Base-by-base conservation (phyloP, 1,284 basidiomycete genomes). In the Jaminaea rosea region DNA sequence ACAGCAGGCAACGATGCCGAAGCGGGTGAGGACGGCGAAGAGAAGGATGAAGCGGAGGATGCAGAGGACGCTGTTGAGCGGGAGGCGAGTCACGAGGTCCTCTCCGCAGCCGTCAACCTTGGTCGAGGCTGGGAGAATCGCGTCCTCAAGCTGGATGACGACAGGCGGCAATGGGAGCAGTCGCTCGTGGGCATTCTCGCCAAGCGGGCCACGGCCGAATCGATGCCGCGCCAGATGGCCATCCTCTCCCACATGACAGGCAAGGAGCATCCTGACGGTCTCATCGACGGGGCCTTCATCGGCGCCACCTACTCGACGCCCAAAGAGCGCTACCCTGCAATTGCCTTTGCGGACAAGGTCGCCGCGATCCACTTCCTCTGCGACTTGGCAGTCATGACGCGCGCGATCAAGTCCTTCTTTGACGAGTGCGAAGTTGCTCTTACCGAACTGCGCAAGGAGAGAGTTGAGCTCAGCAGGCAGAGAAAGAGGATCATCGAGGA, bases 371-470 rank as follows among this genome's bases (percentile, higher is more conserved):
- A 82, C 8, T 96, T 93, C 76, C 80, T 98, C 77, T 87, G 86
- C 75, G 87, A 93, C 69, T 76, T 92, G 46, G 90, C 86, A 0
- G 83, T 91, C 26, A 88, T 90, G 44, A 93, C 88, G 73, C 91
- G 88, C 71, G 80, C 83, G 4, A 82, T 96, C 39, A 87, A 92
- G 69, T 76, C 80, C 10, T 88, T 87, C 67, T 87, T 97, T 81
- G 94, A 98, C 64, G 81, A 83, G 49, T 89, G 87, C 65, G 91
- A 92, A 66, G 81, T 85, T 60, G 84, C 86, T 59, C 76, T 98
- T 55, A 97, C 94, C 9, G 87, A 91, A 39, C 79, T 94, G 47
- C 79, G 93, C 59, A 98, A 98, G 77, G 89, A 93, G 75, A 88
- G 92, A 75, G 88, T 93, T 31, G 93, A 98, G 62, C 82, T 92